Evolutionary conservation across 1,139 yeast genomes (phyloP).

Genomic region (Blastobotrys proliferans): DNA sequence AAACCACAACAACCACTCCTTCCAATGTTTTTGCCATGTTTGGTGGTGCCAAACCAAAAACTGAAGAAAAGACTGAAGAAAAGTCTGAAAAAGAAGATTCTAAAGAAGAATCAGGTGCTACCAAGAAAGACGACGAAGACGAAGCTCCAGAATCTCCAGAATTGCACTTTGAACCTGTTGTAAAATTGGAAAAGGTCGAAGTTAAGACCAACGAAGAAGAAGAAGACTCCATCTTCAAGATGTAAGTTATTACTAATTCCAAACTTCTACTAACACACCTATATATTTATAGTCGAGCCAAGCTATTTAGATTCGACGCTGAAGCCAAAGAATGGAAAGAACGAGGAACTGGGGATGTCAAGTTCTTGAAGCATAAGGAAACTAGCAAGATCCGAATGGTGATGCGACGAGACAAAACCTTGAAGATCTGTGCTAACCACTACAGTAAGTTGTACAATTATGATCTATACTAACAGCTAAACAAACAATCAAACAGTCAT

Average conservation of each 20-base stretch:
- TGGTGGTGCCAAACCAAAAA: slow-evolving; percentile 25
- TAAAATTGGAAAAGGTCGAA: slow-evolving; percentile 90
- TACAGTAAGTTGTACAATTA: slow-evolving; percentile 55
- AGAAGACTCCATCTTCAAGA: slow-evolving; percentile 80
- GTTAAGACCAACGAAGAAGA: slow-evolving; percentile 96
- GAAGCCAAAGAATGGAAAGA: slow-evolving; percentile 93
- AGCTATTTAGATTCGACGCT: slow-evolving; percentile 82
- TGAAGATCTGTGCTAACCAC: slow-evolving; percentile 97
- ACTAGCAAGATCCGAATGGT: slow-evolving; percentile 79
- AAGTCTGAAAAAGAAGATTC: slow-evolving; percentile 34
- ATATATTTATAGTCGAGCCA: slow-evolving; percentile 60
- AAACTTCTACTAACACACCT: neutral
- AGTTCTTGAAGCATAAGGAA: slow-evolving; percentile 83
- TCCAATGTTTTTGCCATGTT: slow-evolving; percentile 16
- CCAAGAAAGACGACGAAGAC: slow-evolving; percentile 23
- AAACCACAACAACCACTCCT: too few species aligned
- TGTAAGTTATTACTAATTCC: slow-evolving; percentile 43
- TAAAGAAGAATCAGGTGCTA: slow-evolving; percentile 18
- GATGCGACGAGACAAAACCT: slow-evolving; percentile 98
- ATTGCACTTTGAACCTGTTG: slow-evolving; percentile 95
- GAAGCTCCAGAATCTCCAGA: slow-evolving; percentile 90
- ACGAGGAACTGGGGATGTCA: slow-evolving; percentile 98
- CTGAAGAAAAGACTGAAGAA: slow-evolving; percentile 19
- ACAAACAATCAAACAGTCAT: slow-evolving; percentile 31
- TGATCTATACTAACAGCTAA: neutral